Conservation (phyloP, 192 early-diverging fungal genomes). For the Coemansia interrupta region DNA sequence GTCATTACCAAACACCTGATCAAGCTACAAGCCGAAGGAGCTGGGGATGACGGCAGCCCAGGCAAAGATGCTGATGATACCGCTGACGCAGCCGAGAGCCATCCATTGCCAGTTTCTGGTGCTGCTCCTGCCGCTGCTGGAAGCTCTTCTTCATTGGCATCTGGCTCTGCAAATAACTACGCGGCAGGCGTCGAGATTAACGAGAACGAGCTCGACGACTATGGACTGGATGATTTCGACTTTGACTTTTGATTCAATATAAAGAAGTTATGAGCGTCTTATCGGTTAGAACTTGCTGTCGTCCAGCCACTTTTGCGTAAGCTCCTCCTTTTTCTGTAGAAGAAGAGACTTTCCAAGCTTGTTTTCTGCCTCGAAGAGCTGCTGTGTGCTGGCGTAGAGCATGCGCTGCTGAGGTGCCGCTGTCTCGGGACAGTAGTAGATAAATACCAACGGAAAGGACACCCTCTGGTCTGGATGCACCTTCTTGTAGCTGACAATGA, state of each 20-base stretch:
- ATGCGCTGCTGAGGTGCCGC: constrained; percentile 16
- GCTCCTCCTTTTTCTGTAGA: constrained; percentile 61
- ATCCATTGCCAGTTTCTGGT: neutral
- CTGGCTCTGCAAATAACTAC: neutral
- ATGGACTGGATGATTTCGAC: constrained; percentile 30
- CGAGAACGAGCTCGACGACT: constrained; percentile 15
- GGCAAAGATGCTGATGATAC: neutral
- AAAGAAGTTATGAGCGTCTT: neutral
- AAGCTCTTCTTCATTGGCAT: neutral
- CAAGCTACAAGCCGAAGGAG: constrained; percentile 9
- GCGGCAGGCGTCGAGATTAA: neutral
- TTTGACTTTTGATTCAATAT: constrained; percentile 20
- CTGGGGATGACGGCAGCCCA: too few relatives aligned
- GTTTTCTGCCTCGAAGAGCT: constrained; percentile 57
- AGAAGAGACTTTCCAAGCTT: constrained; percentile 70
- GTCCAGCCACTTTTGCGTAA: constrained; percentile 68
- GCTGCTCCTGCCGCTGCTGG: too few relatives aligned
- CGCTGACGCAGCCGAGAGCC: neutral
- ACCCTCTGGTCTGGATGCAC: constrained; percentile 58
- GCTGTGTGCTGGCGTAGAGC: constrained; percentile 63
- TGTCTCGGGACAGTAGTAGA: constrained; percentile 64
- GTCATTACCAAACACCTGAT: constrained; percentile 40
- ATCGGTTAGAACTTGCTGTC: constrained; percentile 30
- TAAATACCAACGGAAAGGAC: constrained; percentile 70
- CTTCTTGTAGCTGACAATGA: constrained; percentile 25